A percentile compares a stretch with the other conserved stretches of the same genome.
phyloP scores from a whole-genome alignment of 768 basidiomycete genomes.

The Trametes punicea region DNA sequence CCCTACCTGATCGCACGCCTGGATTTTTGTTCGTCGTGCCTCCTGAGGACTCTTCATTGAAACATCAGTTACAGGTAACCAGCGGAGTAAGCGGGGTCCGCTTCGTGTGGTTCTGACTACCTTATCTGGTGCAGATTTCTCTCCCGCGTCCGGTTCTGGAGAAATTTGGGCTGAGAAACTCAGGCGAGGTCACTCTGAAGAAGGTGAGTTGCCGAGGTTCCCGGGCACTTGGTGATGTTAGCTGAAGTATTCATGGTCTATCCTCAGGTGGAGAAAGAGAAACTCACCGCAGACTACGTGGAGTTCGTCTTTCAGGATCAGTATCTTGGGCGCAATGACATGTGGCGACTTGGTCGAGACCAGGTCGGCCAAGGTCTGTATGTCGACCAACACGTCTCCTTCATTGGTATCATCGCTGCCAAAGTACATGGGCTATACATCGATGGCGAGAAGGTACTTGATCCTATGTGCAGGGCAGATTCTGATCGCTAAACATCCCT shows the following conservation, averaged over 20 bases:
- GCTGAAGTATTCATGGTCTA: background rate
- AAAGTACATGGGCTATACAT: constrained; percentile 81
- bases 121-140: constrained; percentile 53
- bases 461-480: no score
- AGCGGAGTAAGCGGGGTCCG: background rate
- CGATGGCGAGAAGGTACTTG: constrained; percentile 56
- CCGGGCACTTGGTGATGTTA: no score
- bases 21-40: constrained; percentile 66
- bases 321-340: constrained; percentile 92
- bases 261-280: constrained; percentile 62
- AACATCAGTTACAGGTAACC: constrained; percentile 62
- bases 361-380: constrained; percentile 81
- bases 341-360: constrained; percentile 90
- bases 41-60: constrained; percentile 56
- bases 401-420: constrained; percentile 79
- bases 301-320: constrained; percentile 94
- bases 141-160: constrained; percentile 72
- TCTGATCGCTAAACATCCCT: constrained; percentile 3
- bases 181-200: constrained; percentile 65
- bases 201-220: constrained; percentile 64
- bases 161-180: constrained; percentile 65
- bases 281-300: constrained; percentile 68
- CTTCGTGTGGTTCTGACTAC: background rate
- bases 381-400: constrained; percentile 78
- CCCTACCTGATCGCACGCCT: constrained; percentile 36